phyloP scores from a whole-genome alignment of 2,329 filamentous ascomycete species.

The Plectosphaerella plurivora region DNA sequence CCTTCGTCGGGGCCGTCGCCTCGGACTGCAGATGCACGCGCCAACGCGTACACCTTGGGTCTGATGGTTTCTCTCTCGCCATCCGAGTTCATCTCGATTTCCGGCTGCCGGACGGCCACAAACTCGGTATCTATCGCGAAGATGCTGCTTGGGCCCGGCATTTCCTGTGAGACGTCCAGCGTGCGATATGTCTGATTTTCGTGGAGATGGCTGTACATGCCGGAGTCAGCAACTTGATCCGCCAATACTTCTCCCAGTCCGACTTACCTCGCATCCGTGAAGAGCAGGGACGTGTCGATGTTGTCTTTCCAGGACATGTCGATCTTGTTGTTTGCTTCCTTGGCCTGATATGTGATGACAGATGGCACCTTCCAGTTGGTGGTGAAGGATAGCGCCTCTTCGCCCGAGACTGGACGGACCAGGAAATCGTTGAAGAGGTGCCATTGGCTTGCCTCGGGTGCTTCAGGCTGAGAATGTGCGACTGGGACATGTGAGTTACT shows the following conservation, averaged over 20 bases:
- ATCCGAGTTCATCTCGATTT: constrained; percentile 94
- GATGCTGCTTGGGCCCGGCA: constrained; percentile 66
- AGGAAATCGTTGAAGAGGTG: constrained; percentile 97
- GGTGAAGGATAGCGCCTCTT: constrained; percentile 87
- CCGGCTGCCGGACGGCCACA: constrained; percentile 84
- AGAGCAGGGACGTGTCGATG: constrained; percentile 81
- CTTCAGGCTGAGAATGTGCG: constrained; percentile 57
- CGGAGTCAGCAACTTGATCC: constrained; percentile 14
- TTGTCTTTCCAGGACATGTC: constrained; percentile 82
- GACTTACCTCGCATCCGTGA: constrained; percentile 59
- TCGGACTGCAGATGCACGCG: constrained; percentile 86
- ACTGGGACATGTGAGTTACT: constrained; percentile 39
- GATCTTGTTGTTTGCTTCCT: constrained; percentile 73
- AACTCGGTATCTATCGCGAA: constrained; percentile 96
- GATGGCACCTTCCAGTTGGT: constrained; percentile 90
- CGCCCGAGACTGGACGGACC: constrained; percentile 71
- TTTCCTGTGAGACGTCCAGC: constrained; percentile 56
- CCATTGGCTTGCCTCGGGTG: constrained; percentile 69
- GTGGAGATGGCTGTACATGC: constrained; percentile 30
- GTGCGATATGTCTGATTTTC: constrained; percentile 54
- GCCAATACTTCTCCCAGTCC: not conserved
- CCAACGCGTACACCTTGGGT: constrained; percentile 84
- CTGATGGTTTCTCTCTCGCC: constrained; percentile 88
- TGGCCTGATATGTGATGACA: constrained; percentile 81
- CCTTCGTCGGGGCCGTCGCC: constrained; percentile 75